Conservation (phyloP, 345 rosid species). For the Cardamine occulta region DNA sequence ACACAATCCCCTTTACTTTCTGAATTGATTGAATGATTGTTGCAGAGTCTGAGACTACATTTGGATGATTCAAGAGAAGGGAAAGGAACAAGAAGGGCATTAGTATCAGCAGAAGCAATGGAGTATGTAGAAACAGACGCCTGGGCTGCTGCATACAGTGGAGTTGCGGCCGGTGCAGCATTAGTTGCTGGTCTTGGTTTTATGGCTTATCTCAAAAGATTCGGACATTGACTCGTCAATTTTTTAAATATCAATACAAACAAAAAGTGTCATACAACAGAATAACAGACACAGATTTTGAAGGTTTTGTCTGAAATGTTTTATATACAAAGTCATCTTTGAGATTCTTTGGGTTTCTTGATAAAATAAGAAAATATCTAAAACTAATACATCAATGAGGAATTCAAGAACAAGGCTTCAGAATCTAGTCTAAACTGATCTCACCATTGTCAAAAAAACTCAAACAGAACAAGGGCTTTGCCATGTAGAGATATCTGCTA, state of each 20-base stretch:
- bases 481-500: constrained; percentile 83
- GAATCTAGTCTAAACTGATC: constrained; percentile 18
- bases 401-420: constrained; percentile 17
- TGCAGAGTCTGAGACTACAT: constrained; percentile 92
- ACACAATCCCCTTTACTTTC: neutral
- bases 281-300: constrained; percentile 7
- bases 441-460: constrained; percentile 20
- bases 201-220: constrained; percentile 76
- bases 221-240: constrained; percentile 47
- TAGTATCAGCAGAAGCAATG: constrained; percentile 55
- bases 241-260: constrained; percentile 4
- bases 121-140: constrained; percentile 73
- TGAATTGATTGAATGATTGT: constrained; percentile 13
- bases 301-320: constrained; percentile 32
- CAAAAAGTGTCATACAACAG: constrained; percentile 22
- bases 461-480: constrained; percentile 82
- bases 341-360: neutral
- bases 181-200: constrained; percentile 85
- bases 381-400: constrained; percentile 21
- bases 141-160: constrained; percentile 87
- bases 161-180: constrained; percentile 95
- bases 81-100: constrained; percentile 48
- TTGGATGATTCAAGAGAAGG: constrained; percentile 67
- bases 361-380: constrained; percentile 5
- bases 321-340: constrained; percentile 14